Evolutionary conservation across 1,284 basidiomycete species (phyloP).

Genomic region (Cronartium quercuum): DNA sequence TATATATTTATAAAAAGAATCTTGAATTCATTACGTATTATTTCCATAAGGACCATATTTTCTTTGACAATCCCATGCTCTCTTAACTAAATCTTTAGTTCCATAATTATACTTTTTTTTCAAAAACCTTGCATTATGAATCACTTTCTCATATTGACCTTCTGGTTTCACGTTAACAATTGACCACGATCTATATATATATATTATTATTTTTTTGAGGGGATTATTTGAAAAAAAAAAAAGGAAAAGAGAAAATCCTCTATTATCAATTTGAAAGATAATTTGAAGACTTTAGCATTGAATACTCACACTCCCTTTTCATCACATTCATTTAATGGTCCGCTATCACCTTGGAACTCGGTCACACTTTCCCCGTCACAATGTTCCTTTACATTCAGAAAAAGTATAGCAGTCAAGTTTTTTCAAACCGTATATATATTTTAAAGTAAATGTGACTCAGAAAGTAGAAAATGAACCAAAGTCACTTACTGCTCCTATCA

Average conservation of each 20-base stretch:
- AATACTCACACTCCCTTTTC: neutral
- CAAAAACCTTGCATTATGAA: neutral
- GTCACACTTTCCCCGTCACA: neutral
- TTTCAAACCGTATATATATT: too few species aligned
- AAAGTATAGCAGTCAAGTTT: too few species aligned
- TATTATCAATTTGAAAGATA: neutral
- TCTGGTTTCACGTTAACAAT: neutral
- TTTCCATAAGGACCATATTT: constrained; percentile 12
- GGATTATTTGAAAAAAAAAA: too few species aligned
- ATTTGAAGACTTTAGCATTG: neutral
- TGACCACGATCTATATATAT: neutral
- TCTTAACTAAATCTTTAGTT: constrained; percentile 16
- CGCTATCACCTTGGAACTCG: neutral
- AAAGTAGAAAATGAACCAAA: too few species aligned
- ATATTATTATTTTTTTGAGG: neutral
- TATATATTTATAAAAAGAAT: neutral
- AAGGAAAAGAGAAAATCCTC: too few species aligned
- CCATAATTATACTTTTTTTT: constrained; percentile 7
- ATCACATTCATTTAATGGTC: neutral
- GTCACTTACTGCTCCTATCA: neutral
- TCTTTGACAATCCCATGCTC: constrained; percentile 16
- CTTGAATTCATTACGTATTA: constrained; percentile 5
- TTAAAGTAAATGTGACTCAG: too few species aligned
- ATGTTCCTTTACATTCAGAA: neutral
- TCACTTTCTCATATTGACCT: neutral